Base-by-base conservation (phyloP, 495 filamentous ascomycete genomes). In the Polyplosphaeria fusca region DNA sequence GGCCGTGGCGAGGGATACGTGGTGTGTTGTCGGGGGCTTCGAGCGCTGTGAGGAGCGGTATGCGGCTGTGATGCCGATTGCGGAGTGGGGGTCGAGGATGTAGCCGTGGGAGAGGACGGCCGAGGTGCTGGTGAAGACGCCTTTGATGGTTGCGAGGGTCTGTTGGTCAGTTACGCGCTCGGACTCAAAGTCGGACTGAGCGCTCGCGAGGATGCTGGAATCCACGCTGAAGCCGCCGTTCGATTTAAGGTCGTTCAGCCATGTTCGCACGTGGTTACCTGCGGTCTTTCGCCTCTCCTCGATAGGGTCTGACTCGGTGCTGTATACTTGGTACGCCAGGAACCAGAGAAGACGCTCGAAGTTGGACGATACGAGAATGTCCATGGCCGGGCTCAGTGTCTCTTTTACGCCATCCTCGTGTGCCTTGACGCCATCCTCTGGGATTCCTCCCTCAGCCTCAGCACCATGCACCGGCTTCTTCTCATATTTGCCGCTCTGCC, bases 291-390 rank as follows among this genome's bases (percentile, higher is more conserved):
- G 73, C 40, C 68, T 65, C 37, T 74, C 67, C 9, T 74, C 66
- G 7, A 65, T 55, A 14, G 65, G 58, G 39, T 52, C 57, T n/a
- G 54, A 53, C 26, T 38, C 38, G 16, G 58, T 52, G 44, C 57
- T 62, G 57, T 71, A 78, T 58, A 80, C 82, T 54, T 84, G 76
- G 70, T 86, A 84, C 1, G 89, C 84, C 11, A 95, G 77, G 76
- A 86, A 95, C 92, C 92, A 96, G n/a, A 98, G 77, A 0, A 98
- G 77, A 24, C 93, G 81, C 76, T 98, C 93, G 70, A 98, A 96
- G 77, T 98, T 98, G 70, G 85, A 90, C 49, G 83, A 87, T 30
- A 96, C 90, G 12, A 97, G 78, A 49, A 96, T 96, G 69, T 97
- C 93, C 93, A 98, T 98, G 18, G 93, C 93, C 0, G 93, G 92